Conservation (phyloP, 1,139 yeast species). For the Schwanniomyces etchellsii region DNA sequence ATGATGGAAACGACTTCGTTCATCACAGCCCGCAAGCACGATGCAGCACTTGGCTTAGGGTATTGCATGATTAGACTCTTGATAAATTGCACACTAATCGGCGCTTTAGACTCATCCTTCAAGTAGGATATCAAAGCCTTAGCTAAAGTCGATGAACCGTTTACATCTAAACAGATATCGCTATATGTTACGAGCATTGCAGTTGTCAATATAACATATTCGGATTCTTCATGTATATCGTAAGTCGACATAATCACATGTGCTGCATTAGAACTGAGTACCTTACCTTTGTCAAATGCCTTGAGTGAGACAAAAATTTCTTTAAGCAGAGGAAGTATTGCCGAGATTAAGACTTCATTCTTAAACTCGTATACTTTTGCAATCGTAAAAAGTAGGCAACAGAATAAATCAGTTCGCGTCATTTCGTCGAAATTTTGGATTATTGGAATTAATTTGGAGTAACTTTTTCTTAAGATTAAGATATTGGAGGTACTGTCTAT, state of each 20-base stretch:
- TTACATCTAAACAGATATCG: slow-evolving; percentile 30
- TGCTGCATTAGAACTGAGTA: slow-evolving; percentile 33
- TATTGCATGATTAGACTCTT: slow-evolving; percentile 48
- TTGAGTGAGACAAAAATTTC: slow-evolving; percentile 32
- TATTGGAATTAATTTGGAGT: background rate
- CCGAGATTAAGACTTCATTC: slow-evolving; percentile 42
- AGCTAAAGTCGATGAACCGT: slow-evolving; percentile 25
- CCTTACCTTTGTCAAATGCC: slow-evolving; percentile 14
- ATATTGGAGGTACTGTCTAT: slow-evolving; percentile 32
- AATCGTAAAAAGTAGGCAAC: slow-evolving; percentile 62
- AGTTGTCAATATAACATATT: slow-evolving; percentile 49
- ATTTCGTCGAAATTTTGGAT: slow-evolving; percentile 56
- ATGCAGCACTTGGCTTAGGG: slow-evolving; percentile 8
- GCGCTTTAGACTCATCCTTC: slow-evolving; percentile 24
- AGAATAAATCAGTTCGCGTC: slow-evolving; percentile 65
- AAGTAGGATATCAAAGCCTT: slow-evolving; percentile 29
- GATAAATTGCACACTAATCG: slow-evolving; percentile 53
- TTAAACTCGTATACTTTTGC: slow-evolving; percentile 52
- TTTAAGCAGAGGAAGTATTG: slow-evolving; percentile 54
- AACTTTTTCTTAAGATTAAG: slow-evolving; percentile 42
- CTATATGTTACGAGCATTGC: slow-evolving; percentile 58
- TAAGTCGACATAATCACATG: slow-evolving; percentile 23
- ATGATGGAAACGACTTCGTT: background rate
- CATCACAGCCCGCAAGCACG: background rate
- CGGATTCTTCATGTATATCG: slow-evolving; percentile 19